These are phyloP conservation scores for Acrocalymma vagum DNA, from an alignment of 2,329 filamentous ascomycete genomes.

Conservation along the genomic window DNA sequence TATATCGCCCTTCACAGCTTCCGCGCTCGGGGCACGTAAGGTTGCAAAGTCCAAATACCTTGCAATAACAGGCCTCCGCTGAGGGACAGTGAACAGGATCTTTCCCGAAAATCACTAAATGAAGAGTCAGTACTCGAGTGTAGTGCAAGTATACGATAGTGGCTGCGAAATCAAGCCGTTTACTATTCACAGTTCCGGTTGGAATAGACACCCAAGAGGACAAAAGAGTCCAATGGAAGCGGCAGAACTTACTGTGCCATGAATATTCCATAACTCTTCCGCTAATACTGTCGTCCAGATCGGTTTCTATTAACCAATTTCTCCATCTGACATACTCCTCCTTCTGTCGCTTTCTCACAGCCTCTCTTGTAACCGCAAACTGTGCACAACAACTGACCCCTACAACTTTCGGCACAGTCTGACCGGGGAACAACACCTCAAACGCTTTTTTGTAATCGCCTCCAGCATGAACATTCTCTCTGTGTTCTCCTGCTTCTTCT, in stretches of 20 bases:
- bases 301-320: conserved; percentile 59
- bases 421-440: conserved; percentile 56
- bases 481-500: conserved; percentile 49
- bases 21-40: conserved; percentile 51
- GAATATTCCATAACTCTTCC: conserved; percentile 66
- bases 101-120: conserved; percentile 48
- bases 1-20: conserved; percentile 66
- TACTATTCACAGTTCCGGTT: too few species aligned
- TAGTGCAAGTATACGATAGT: too few species aligned
- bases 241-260: conserved; percentile 66
- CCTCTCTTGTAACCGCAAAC: conserved; percentile 60
- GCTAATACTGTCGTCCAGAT: conserved; percentile 57
- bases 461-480: conserved; percentile 56
- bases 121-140: conserved; percentile 29
- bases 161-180: too few species aligned
- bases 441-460: conserved; percentile 60
- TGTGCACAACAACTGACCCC: conserved; percentile 65
- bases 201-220: too few species aligned
- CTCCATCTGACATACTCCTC: conserved; percentile 59
- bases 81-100: conserved; percentile 66
- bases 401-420: conserved; percentile 52
- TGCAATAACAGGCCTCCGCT: conserved; percentile 71
- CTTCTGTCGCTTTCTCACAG: conserved; percentile 54
- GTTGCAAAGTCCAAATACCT: conserved; percentile 69
- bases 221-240: too few species aligned